A percentile compares a stretch with the other conserved stretches of the same genome.
These are phyloP conservation scores for Bryoerythrophyllum caledonicum DNA, from an alignment of 225 moss, liverwort and hornwort species.

Conservation along the genomic window DNA sequence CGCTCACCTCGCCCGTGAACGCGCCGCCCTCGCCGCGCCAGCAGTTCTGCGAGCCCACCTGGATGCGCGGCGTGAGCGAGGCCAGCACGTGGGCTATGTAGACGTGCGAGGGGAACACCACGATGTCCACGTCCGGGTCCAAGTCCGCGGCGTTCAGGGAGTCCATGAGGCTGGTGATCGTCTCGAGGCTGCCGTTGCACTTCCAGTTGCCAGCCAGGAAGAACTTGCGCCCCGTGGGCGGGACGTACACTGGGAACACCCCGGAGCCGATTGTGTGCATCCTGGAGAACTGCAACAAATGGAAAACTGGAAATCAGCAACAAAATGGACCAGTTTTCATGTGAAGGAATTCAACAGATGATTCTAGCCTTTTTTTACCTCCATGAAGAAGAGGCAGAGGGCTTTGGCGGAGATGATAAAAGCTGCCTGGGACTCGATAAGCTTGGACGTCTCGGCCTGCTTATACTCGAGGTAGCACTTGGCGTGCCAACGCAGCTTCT, in stretches of 20 bases:
- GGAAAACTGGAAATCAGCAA: too few relatives aligned
- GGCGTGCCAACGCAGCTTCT: conserved; percentile 40
- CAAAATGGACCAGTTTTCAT: too few relatives aligned
- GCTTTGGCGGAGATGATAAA: conserved; percentile 30
- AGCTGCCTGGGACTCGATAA: conserved; percentile 25
- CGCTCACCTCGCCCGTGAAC: conserved; percentile 82
- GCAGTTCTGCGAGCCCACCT: conserved; percentile 73
- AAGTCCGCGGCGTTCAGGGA: conserved; percentile 61
- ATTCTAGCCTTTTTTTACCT: conserved; percentile 15
- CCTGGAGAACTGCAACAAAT: conserved; percentile 30
- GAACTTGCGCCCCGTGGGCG: conserved; percentile 53
- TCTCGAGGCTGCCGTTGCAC: conserved; percentile 62
- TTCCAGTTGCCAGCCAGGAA: conserved; percentile 90
- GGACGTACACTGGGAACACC: not conserved
- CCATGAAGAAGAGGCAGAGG: conserved; percentile 38
- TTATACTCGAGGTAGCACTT: conserved; percentile 40
- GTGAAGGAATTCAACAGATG: too few relatives aligned
- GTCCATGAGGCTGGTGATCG: conserved; percentile 51
- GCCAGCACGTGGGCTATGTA: conserved; percentile 53
- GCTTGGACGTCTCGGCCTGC: conserved; percentile 21
- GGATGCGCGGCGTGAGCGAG: conserved; percentile 53
- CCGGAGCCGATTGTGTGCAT: conserved; percentile 21
- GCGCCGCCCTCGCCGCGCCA: conserved; percentile 84
- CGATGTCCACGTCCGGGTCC: conserved; percentile 67
- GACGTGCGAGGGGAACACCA: conserved; percentile 64